Conservation (phyloP, 2,329 filamentous ascomycete genomes). For the Colletotrichum tropicale region DNA sequence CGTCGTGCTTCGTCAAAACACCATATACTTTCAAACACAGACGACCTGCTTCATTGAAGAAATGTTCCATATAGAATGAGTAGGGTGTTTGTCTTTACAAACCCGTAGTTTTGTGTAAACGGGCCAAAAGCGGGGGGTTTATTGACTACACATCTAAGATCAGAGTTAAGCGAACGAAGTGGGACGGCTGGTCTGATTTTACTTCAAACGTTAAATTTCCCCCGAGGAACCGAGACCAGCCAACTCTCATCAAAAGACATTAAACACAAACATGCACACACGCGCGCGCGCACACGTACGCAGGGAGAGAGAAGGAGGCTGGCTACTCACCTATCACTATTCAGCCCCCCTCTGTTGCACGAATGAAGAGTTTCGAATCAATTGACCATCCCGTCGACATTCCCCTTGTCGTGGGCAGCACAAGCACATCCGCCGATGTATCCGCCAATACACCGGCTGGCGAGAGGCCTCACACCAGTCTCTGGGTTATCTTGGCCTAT, state of each 20-base stretch:
- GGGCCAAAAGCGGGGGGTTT: neutral
- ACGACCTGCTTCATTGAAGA: neutral
- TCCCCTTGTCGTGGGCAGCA: neutral
- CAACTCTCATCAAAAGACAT: neutral
- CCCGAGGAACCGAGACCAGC: neutral
- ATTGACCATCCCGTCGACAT: neutral
- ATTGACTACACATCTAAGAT: neutral
- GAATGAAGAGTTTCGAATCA: neutral
- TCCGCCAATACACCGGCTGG: neutral
- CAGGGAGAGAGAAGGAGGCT: neutral
- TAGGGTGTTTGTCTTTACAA: fast-evolving
- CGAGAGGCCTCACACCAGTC: neutral
- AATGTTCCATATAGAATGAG: neutral
- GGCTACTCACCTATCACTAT: neutral
- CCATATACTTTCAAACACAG: neutral
- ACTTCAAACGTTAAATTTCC: neutral
- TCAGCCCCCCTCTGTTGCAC: neutral
- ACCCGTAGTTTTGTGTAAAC: neutral
- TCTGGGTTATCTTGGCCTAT: neutral
- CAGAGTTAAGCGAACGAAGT: neutral
- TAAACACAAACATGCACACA: neutral
- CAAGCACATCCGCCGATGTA: neutral
- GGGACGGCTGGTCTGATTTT: neutral
- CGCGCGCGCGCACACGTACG: neutral
- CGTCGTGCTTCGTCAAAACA: neutral